These are phyloP conservation scores for Gossypium turneri DNA, from an alignment of 345 rosid genomes.

Conservation along the genomic window DNA sequence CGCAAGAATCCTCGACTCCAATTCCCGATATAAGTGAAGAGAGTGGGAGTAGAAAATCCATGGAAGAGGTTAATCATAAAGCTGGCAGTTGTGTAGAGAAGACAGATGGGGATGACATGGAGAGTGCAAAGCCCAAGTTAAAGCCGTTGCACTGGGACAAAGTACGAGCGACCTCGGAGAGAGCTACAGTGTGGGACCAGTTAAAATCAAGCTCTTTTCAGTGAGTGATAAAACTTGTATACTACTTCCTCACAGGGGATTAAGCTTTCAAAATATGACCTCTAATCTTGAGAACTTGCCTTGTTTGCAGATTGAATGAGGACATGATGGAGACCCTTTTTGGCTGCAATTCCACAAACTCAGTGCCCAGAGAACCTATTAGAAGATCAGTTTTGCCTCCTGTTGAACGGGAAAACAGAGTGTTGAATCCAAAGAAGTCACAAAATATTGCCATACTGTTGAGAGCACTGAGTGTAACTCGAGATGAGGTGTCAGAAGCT, in stretches of 20 bases:
- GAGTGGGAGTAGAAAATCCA: slow-evolving; percentile 23
- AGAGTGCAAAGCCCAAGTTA: slow-evolving; percentile 70
- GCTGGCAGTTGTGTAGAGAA: slow-evolving; percentile 43
- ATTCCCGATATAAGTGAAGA: slow-evolving; percentile 35
- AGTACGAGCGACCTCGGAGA: slow-evolving; percentile 89
- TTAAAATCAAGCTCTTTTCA: slow-evolving; percentile 93
- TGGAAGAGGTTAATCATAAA: slow-evolving; percentile 31
- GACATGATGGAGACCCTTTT: slow-evolving; percentile 95
- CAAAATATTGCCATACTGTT: slow-evolving; percentile 95
- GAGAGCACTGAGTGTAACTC: slow-evolving; percentile 87
- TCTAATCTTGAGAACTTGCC: neutral
- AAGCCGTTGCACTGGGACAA: slow-evolving; percentile 99
- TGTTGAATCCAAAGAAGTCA: slow-evolving; percentile 92
- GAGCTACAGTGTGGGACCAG: slow-evolving; percentile 99
- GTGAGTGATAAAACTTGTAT: slow-evolving; percentile 41
- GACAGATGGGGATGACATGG: slow-evolving; percentile 59
- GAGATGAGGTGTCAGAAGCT: slow-evolving; percentile 95
- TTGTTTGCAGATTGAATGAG: slow-evolving; percentile 66
- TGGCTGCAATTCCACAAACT: slow-evolving; percentile 68
- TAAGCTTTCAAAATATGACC: neutral
- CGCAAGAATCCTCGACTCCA: slow-evolving; percentile 37
- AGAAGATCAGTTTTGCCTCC: slow-evolving; percentile 69
- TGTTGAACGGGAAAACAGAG: slow-evolving; percentile 75
- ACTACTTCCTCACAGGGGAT: neutral
- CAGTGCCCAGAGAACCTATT: slow-evolving; percentile 57